phyloP scores from a whole-genome alignment of 495 filamentous ascomycete genomes.

The Parathielavia appendiculata region DNA sequence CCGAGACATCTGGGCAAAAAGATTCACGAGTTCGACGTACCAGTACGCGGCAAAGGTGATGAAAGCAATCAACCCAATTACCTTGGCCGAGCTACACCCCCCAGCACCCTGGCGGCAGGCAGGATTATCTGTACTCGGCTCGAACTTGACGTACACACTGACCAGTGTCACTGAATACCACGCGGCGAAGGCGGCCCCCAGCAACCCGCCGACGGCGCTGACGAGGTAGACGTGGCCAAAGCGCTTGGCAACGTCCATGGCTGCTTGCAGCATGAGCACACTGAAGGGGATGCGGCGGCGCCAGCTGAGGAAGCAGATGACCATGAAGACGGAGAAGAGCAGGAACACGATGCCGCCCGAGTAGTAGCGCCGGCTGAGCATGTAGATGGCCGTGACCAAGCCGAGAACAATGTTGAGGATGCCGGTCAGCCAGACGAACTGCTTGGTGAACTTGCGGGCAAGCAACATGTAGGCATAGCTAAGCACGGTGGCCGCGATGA shows the following conservation, averaged over 20 bases:
- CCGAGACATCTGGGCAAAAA: no score
- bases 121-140: constrained; percentile 59
- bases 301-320: constrained; percentile 57
- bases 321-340: constrained; percentile 62
- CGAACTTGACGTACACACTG: constrained; percentile 72
- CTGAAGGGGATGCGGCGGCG: constrained; percentile 84
- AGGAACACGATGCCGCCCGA: constrained; percentile 81
- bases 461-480: constrained; percentile 71
- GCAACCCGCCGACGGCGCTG: constrained; percentile 70
- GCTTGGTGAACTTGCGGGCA: constrained; percentile 77
- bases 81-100: constrained; percentile 67
- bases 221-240: constrained; percentile 85
- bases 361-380: constrained; percentile 64
- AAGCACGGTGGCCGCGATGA: constrained; percentile 64
- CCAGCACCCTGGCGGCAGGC: constrained; percentile 58
- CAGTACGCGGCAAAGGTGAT: constrained; percentile 87
- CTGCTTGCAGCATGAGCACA: constrained; percentile 80
- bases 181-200: constrained; percentile 65
- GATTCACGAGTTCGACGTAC: no score
- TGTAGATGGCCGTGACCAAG: constrained; percentile 60
- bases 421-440: constrained; percentile 86
- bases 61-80: constrained; percentile 80
- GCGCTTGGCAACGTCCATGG: constrained; percentile 76
- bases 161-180: constrained; percentile 59
- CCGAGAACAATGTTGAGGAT: constrained; percentile 78